Base-by-base conservation (phyloP, 176 grass and related monocot species). In the Tuctoria greenei region DNA sequence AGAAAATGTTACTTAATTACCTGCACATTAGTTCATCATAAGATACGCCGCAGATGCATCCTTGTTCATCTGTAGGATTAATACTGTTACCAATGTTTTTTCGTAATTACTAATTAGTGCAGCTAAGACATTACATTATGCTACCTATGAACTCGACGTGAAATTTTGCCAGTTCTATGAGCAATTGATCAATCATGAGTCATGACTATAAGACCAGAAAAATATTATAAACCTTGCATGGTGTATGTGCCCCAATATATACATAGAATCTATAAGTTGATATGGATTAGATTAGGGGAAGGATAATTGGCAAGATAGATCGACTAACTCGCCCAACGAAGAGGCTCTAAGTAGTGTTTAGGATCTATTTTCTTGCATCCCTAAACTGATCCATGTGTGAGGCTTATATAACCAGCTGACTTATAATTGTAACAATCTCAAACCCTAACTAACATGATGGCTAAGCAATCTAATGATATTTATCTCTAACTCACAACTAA, bases 21-120 rank as follows among this genome's bases (percentile, higher is more conserved):
- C 95, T 93, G 95, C 95, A 98, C 60, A 83, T 87, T 23, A 7
- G 71, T 83, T 89, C 77, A 68, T 92, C 82, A 66, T 93, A 98
- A 58, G 75, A 83, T 63, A 92, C 28, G 21, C 65, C 84, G 47
- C 95, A 98, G 69, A 98, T 82, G 81, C 95, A 98, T 78, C 95
- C 95, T 57, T 64, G 39, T 74, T 89, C 74, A 80, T 86, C 95
- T 98, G 89, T 37, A 90, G 56, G 43, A 59, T 50, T 66, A 64
- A 26, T 54, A 56, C 31, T 46, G 45, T 81, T 61, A 87, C 25
- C 60, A 73, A 78, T 60, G 34, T 21, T 77, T 57, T 45, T 25
- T 11, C 57, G 57, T 44, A 10, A 75, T 15, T 2, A 7, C 47
- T 44, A 10, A 75, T 15, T 2, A 7, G 14, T 47, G 52, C 50